phyloP scores from a whole-genome alignment of 495 filamentous ascomycete species.

The Aspergillus carlsbadensis region DNA sequence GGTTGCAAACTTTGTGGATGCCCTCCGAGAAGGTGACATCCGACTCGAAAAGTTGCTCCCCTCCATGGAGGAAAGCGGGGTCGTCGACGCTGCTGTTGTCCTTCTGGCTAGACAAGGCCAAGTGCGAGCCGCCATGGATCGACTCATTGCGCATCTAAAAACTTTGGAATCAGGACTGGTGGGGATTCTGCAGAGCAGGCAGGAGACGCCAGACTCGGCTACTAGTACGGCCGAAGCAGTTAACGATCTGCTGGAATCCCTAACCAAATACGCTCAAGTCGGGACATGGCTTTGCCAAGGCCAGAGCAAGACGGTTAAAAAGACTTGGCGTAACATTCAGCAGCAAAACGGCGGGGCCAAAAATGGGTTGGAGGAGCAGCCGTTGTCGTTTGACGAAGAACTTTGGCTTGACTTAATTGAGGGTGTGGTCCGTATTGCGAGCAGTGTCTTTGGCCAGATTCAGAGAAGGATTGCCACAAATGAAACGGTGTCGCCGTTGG shows the following conservation, averaged over 20 bases:
- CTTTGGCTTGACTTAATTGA: conserved; percentile 94
- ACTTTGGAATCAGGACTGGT: conserved; percentile 77
- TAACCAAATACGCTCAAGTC: conserved; percentile 86
- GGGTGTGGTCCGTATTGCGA: conserved; percentile 75
- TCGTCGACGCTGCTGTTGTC: conserved; percentile 89
- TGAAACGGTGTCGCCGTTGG: conserved; percentile 7
- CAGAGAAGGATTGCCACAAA: conserved; percentile 16
- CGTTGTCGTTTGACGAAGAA: conserved; percentile 71
- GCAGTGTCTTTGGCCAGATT: conserved; percentile 49
- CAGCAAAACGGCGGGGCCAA: conserved; percentile 39
- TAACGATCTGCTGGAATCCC: conserved; percentile 62
- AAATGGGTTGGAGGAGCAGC: conserved; percentile 52
- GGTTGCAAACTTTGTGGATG: conserved; percentile 81
- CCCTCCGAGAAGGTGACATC: conserved; percentile 76
- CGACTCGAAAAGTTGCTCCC: conserved; percentile 80
- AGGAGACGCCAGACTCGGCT: conserved; percentile 53
- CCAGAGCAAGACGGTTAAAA: conserved; percentile 67
- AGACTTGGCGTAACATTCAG: conserved; percentile 30
- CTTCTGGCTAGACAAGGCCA: conserved; percentile 90
- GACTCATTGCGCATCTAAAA: conserved; percentile 73
- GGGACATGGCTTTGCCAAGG: conserved; percentile 95
- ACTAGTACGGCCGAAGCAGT: conserved; percentile 53
- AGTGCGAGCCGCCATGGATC: conserved; percentile 76
- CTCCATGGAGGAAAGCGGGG: conserved; percentile 81
- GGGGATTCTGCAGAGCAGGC: conserved; percentile 61